These are phyloP conservation scores for Pleurotus eryngii DNA, from an alignment of 768 basidiomycete species.

Conservation along the genomic window DNA sequence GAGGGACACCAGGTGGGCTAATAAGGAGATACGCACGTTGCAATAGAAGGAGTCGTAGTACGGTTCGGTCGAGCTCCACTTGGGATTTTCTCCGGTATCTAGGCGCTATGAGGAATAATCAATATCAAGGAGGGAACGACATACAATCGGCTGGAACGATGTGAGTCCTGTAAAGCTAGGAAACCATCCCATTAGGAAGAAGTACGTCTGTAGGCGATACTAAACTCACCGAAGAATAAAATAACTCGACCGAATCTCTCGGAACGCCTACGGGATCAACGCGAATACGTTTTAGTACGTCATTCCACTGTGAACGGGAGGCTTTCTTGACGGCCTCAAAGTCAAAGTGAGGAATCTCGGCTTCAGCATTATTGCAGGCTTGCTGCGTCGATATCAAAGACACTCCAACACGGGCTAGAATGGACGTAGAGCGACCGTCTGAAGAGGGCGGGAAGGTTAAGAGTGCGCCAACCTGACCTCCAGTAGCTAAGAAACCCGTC, in stretches of 20 bases:
- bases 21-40: slow-evolving; percentile 38
- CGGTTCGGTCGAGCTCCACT: slow-evolving; percentile 60
- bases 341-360: slow-evolving; percentile 56
- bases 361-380: slow-evolving; percentile 58
- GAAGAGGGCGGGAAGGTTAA: slow-evolving; percentile 47
- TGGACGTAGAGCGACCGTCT: slow-evolving; percentile 29
- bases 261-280: slow-evolving; percentile 47
- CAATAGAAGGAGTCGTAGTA: slow-evolving; percentile 70
- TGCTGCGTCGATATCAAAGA: slow-evolving; percentile 61
- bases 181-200: not conserved
- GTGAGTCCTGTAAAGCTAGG: slow-evolving; percentile 56
- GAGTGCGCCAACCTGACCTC: slow-evolving; percentile 47
- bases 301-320: slow-evolving; percentile 53
- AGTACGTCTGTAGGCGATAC: not conserved
- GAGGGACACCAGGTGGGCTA: not conserved
- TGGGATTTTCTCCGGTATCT: slow-evolving; percentile 65
- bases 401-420: slow-evolving; percentile 63
- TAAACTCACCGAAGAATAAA: slow-evolving; percentile 54
- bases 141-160: slow-evolving; percentile 63
- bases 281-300: slow-evolving; percentile 50
- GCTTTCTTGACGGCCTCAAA: slow-evolving; percentile 45
- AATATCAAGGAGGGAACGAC: slow-evolving; percentile 13
- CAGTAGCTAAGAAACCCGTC: slow-evolving; percentile 30
- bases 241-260: slow-evolving; percentile 43
- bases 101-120: not conserved